A percentile compares a stretch with the other conserved stretches of the same genome.
phyloP scores from a whole-genome alignment of 208 protist genomes.

The Trypanosoma scelopori region DNA sequence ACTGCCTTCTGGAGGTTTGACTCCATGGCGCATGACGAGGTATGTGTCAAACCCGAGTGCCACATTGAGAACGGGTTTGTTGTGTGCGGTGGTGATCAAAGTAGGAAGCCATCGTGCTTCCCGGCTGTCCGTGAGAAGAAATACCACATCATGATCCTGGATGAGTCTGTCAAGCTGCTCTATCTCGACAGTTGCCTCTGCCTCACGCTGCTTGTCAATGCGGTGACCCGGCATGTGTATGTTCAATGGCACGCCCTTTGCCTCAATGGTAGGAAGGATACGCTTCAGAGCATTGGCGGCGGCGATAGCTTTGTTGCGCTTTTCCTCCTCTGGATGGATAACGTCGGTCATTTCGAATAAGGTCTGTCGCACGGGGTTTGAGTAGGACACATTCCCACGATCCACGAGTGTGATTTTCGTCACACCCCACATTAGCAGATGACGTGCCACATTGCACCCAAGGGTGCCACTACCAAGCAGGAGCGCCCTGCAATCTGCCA shows the following conservation, averaged over 20 bases:
- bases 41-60: slow-evolving; percentile 98
- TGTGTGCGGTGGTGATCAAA: slow-evolving; percentile 74
- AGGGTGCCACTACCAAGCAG: slow-evolving; percentile 97
- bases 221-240: slow-evolving; percentile 98
- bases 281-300: slow-evolving; percentile 82
- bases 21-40: slow-evolving; percentile 97
- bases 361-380: slow-evolving; percentile 94
- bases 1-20: slow-evolving; percentile 23
- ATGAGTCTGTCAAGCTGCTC: slow-evolving; percentile 79
- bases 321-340: slow-evolving; percentile 37
- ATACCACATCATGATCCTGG: slow-evolving; percentile 94
- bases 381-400: slow-evolving; percentile 95
- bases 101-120: slow-evolving; percentile 97
- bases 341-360: slow-evolving; percentile 89
- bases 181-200: slow-evolving; percentile 40
- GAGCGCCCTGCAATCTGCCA: slow-evolving; percentile 89
- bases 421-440: slow-evolving; percentile 96
- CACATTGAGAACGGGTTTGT: slow-evolving; percentile 94
- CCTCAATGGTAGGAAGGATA: slow-evolving; percentile 88
- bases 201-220: slow-evolving; percentile 36
- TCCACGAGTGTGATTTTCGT: slow-evolving; percentile 96
- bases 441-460: slow-evolving; percentile 97
- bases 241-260: slow-evolving; percentile 53
- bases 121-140: slow-evolving; percentile 97
- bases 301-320: slow-evolving; percentile 85